Evolutionary conservation across 208 protist genomes (phyloP).

Genomic region (Histomonas meleagridis): DNA sequence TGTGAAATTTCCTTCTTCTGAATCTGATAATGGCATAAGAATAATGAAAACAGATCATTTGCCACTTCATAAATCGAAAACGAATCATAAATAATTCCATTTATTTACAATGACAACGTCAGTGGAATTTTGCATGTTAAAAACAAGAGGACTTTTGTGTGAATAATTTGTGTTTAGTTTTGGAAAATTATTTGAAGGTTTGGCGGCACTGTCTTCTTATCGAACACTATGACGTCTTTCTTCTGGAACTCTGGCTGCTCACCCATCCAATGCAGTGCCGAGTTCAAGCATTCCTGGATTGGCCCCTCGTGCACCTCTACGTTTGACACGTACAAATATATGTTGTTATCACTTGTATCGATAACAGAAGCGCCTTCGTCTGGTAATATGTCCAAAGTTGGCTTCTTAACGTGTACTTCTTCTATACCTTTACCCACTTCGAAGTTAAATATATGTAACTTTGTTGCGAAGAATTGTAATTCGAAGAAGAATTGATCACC

Average conservation of each 20-base stretch:
- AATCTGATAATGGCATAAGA: too few species aligned
- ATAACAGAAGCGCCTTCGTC: background rate
- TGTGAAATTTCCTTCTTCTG: too few species aligned
- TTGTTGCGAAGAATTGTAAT: background rate
- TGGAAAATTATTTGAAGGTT: background rate
- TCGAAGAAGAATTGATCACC: slow-evolving; percentile 28
- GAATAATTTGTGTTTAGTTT: too few species aligned
- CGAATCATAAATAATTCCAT: too few species aligned
- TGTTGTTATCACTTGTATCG: background rate
- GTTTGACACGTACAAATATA: background rate
- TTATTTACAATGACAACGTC: too few species aligned
- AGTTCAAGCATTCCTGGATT: background rate
- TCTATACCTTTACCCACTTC: background rate
- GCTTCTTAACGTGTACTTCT: background rate
- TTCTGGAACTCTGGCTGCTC: background rate
- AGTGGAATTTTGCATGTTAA: too few species aligned
- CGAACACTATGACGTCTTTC: background rate
- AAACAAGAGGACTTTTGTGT: too few species aligned
- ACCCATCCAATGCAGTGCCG: background rate
- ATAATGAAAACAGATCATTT: too few species aligned
- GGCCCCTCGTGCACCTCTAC: background rate
- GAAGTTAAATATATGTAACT: background rate
- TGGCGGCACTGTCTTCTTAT: background rate
- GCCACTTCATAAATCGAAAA: too few species aligned
- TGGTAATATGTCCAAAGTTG: background rate